Evolutionary conservation across 2,329 filamentous ascomycete genomes (phyloP), one percentile per base, ranked within the genome.

Genomic region (Metarhizium anisopliae): DNA sequence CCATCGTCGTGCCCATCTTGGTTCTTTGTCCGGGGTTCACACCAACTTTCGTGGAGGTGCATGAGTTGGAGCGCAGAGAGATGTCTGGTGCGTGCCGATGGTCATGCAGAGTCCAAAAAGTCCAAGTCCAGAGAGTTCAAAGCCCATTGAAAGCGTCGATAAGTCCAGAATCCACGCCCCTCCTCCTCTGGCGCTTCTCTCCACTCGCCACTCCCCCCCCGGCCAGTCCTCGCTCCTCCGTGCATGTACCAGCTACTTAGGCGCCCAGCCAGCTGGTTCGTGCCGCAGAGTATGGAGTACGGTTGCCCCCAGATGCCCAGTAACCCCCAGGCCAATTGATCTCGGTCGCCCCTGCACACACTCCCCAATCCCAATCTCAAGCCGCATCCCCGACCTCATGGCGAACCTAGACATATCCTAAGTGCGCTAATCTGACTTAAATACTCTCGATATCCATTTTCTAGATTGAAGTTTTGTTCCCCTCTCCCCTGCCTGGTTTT

Each of bases 381-480:
- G 25, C 52, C 45, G 16, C 5, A 40, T 30, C 14, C 20, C 18
- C 45, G 10, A 29, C 7, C 43, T 30, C 45, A 49, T 30, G n/a
- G 25, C 13, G n/a, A 30, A 30, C 45, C 20, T 49, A 14, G 43
- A 29, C 20, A 30, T 49, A n/a, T 14, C 45, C 45, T 3, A 25
- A 49, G 29, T 40, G 47, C n/a, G 50, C 47, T 10, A 36, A 30
- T 50, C 50, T 42, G 54, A 35, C 52, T 53, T 57, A 59, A 57
- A 56, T 42, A 53, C 55, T 55, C 30, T 47, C 51, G 47, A 59
- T 52, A 52, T 55, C 55, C 55, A 51, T 50, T 51, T 57, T 52
- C 42, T 14, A n/a, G 11, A 29, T 47, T 45, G 0, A 30, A 40
- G 4, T 30, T 40, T 38, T n/a, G 25, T 52, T 50, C 38, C n/a